phyloP scores from a whole-genome alignment of 805 yeast genomes.

The Kuraishia cidri region DNA sequence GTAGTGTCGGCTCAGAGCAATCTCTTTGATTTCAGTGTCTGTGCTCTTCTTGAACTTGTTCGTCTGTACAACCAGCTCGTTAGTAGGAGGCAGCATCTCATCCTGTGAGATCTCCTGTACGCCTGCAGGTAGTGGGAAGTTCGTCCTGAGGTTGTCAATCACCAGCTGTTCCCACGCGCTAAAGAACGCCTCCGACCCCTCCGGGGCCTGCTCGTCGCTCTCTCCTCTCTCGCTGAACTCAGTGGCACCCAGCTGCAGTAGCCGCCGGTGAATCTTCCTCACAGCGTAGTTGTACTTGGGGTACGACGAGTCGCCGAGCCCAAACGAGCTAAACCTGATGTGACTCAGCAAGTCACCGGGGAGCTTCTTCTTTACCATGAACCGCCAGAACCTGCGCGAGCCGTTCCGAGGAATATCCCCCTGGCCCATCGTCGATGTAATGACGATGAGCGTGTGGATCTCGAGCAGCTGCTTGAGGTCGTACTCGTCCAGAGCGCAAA shows the following conservation, averaged over 20 bases:
- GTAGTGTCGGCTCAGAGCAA: slow-evolving; percentile 20
- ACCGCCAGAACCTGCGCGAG: slow-evolving; percentile 64
- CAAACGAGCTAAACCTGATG: slow-evolving; percentile 64
- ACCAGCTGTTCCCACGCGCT: slow-evolving; percentile 61
- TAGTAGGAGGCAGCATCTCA: slow-evolving; percentile 28
- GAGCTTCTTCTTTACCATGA: slow-evolving; percentile 58
- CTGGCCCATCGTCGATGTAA: slow-evolving; percentile 92
- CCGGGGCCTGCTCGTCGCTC: slow-evolving; percentile 78
- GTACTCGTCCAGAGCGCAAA: slow-evolving; percentile 52
- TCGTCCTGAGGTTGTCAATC: slow-evolving; percentile 21
- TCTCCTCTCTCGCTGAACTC: slow-evolving; percentile 74
- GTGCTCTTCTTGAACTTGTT: slow-evolving; percentile 21
- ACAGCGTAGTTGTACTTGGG: slow-evolving; percentile 86
- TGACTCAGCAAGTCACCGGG: slow-evolving; percentile 52
- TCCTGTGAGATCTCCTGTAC: slow-evolving; percentile 20
- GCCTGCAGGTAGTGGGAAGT: slow-evolving; percentile 24
- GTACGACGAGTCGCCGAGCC: slow-evolving; percentile 90
- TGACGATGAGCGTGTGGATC: slow-evolving; percentile 35
- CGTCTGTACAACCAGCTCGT: slow-evolving; percentile 15
- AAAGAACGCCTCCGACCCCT: slow-evolving; percentile 70
- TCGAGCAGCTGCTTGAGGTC: slow-evolving; percentile 44
- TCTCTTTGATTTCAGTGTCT: slow-evolving; percentile 10
- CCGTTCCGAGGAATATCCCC: slow-evolving; percentile 86
- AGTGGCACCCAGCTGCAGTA: slow-evolving; percentile 73
- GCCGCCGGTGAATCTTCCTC: slow-evolving; percentile 68